phyloP scores from a whole-genome alignment of 768 basidiomycete genomes.

The Lactarius evosmus region DNA sequence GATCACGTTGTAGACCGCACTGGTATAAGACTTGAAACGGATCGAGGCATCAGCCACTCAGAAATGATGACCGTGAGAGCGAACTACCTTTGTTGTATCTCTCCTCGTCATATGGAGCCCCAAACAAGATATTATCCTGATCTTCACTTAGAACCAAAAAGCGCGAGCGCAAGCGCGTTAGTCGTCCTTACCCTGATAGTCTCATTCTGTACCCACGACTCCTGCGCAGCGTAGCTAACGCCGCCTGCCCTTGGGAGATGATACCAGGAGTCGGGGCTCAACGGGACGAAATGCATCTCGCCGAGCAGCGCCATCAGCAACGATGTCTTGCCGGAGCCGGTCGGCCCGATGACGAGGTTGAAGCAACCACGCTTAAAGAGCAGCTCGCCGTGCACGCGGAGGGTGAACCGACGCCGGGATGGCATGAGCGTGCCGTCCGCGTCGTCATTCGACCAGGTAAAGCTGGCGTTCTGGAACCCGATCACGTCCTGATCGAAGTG shows the following conservation, averaged over 20 bases:
- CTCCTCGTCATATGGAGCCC: constrained; percentile 42
- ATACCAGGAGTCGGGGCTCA: constrained; percentile 55
- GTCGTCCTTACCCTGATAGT: constrained; percentile 52
- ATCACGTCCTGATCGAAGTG: constrained; percentile 33
- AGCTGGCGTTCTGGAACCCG: constrained; percentile 53
- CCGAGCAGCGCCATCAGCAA: constrained; percentile 62
- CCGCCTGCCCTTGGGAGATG: constrained; percentile 66
- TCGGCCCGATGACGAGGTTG: constrained; percentile 60
- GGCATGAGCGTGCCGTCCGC: constrained; percentile 38
- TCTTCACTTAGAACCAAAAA: neutral
- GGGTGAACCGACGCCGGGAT: constrained; percentile 45
- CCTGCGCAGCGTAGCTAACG: constrained; percentile 79
- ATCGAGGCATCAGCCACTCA: neutral
- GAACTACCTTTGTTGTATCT: constrained; percentile 41
- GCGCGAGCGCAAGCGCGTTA: neutral
- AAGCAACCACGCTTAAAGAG: constrained; percentile 51
- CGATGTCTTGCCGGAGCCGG: constrained; percentile 59
- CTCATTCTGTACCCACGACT: constrained; percentile 82
- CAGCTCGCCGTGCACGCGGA: constrained; percentile 51
- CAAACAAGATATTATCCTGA: constrained; percentile 53
- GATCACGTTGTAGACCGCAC: constrained; percentile 37
- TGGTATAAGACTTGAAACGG: constrained; percentile 27
- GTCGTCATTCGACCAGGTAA: constrained; percentile 48
- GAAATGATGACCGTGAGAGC: neutral
- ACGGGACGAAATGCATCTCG: constrained; percentile 63